phyloP scores from a whole-genome alignment of 306 rosid genomes.

The Prunus dulcis region DNA sequence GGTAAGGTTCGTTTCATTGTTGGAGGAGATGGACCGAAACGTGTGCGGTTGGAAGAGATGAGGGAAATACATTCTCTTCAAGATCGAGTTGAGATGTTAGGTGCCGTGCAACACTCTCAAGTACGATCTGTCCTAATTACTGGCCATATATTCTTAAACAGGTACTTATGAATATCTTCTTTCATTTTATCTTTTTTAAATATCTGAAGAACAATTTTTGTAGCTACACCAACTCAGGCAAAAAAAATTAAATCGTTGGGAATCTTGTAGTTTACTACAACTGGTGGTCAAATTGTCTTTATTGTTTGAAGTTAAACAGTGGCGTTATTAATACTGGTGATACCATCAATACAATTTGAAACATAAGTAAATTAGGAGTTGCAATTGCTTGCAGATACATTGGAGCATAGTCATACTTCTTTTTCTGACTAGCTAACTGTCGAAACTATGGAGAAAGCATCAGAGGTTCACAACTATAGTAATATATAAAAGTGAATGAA shows the following conservation, averaged over 20 bases:
- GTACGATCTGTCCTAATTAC: slow-evolving; percentile 70
- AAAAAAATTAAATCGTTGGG: background rate
- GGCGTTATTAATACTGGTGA: too few species aligned
- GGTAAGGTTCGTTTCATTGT: slow-evolving; percentile 80
- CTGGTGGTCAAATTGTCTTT: background rate
- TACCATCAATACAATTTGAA: background rate
- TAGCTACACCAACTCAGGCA: background rate
- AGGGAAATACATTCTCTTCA: slow-evolving; percentile 90
- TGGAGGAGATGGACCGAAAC: slow-evolving; percentile 94
- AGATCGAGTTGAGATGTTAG: slow-evolving; percentile 95
- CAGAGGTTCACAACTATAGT: background rate
- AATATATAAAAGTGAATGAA: background rate
- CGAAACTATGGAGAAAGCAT: background rate
- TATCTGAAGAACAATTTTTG: background rate
- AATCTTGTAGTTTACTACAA: background rate
- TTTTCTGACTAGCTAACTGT: background rate
- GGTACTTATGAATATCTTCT: slow-evolving; percentile 33
- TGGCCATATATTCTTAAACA: slow-evolving; percentile 92
- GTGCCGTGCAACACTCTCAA: slow-evolving; percentile 80
- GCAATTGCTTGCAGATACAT: background rate
- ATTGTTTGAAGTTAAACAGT: background rate
- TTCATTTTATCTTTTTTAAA: background rate
- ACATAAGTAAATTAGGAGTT: background rate
- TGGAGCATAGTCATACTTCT: background rate
- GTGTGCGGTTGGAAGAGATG: slow-evolving; percentile 95